Evolutionary conservation across 2,329 filamentous ascomycete genomes (phyloP), one percentile per base, ranked within the genome.

Genomic region (Aspergillus arachidicola): DNA sequence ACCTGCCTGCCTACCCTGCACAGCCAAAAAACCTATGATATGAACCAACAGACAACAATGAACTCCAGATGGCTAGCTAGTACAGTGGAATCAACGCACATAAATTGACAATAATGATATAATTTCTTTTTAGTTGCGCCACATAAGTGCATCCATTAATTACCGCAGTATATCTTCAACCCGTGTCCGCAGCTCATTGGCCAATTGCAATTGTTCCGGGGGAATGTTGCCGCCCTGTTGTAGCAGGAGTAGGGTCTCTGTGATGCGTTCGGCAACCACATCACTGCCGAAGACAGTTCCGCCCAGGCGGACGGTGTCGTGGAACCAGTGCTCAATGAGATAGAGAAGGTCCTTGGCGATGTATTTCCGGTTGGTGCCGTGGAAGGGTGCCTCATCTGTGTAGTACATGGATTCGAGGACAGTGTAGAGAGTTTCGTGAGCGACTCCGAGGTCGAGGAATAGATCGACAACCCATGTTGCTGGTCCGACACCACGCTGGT

Each of bases 341-440:
- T 89, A 88, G 0, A 90, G 76, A 48, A 91, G 83, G 73, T 91
- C 87, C 30, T 82, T 82, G 3, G 86, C 86, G 7, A 91, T 80
- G 62, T 84, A 78, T 48, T 82, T 82, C 53, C 86, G 82, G 61
- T 86, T 85, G 4, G 80, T 75, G 5, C 86, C 87, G 41, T 83
- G 78, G 75, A 91, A 92, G 0, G 89, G 89, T 6, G 84, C 80
- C 69, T 90, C 86, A 66, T 89, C 87, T 43, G 85, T 85, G 75
- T 90, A 91, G 79, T 88, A 91, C 76, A 91, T 85, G 32, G 81
- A 79, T 72, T 91, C 89, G 11, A 92, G 79, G 2, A 88, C 84
- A 1, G 84, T 80, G 69, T 91, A 83, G 11, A 91, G 76, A 9
- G 82, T 80, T 70, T 91, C 89, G 64, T 85, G 84, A 0, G 87